Base-by-base conservation (phyloP, 495 filamentous ascomycete genomes). In the Lasiosphaeria miniovina region DNA sequence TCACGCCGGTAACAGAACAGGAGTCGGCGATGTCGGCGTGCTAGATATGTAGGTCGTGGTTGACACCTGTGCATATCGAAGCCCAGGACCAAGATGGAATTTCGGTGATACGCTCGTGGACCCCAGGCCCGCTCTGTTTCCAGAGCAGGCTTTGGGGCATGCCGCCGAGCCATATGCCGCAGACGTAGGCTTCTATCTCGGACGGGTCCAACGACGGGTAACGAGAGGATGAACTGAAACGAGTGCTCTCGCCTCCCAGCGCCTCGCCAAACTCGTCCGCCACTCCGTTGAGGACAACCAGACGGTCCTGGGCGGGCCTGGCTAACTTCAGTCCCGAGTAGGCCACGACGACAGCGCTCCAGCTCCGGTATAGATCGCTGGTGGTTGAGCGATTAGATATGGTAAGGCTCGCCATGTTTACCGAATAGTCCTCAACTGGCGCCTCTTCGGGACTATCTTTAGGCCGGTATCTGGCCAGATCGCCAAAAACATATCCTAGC, bases 61-160 rank as follows among this genome's bases (percentile, higher is more conserved):
- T 52, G 15, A 59, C 51, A 35, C 6, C 41, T 7, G 53, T 53
- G 32, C 8, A 63, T 35, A 63, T 52, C 15, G 61, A 62, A 3
- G 61, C 61, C 61, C 61, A 62, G 5, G 61, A 62, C 49, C 51
- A 62, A 2, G 61, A 50, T 11, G 61, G 61, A 11, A 62, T 58
- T 12, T 24, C 35, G 14, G 40, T 6, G 14, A 62, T 49, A 32
- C 61, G 38, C 17, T 54, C 31, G 33, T 59, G 55, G 2, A 17
- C 34, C 31, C 36, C 55, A 31, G 49, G 12, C 12, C 43, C 14
- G 10, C 35, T 51, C 31, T 54, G 38, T 43, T 58, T 49, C 61
- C 61, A 62, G 40, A 59, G 17, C 9, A 62, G 55, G 14, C 38
- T 14, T 14, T 8, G 12, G 6, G 6, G 12, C 15, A 5, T 46